Evolutionary conservation across 768 basidiomycete genomes (phyloP), one percentile per base, ranked within the genome.

Genomic region (Suillus luteus): DNA sequence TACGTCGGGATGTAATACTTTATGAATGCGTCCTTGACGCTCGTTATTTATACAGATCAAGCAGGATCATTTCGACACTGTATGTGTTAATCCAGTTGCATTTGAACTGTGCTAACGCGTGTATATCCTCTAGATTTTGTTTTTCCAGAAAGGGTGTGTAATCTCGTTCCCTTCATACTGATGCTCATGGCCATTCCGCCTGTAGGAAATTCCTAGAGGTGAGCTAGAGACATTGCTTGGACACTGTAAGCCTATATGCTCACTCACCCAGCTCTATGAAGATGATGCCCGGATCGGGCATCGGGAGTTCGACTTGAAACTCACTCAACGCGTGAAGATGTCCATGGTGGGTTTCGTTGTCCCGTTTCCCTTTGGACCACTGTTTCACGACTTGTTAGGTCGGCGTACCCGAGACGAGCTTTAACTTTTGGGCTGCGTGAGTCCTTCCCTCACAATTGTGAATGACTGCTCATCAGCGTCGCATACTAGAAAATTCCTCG

Each of bases 41-140:
- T 72, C 82, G n/a, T 63, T n/a, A 35, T 52, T n/a, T 61, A 11
- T 11, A 80, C 76, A 94, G 83, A 99, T 99, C 81, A 99, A 98
- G 74, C 94, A 96, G 76, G 90, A 95, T 71, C 95, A 99, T 72
- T 98, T 87, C 73, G 97, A 99, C 76, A 99, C 97, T 19, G 91
- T 92, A 69, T 66, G 74, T 68, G 5, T 49, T 22, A 24, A 38
- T 38, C 7, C 19, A 19, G 48, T 5, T 27, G 49, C 37, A 12
- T 31, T 31, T 19, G 40, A 31, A 58, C 10, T 41, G 27, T 40
- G 27, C 38, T 58, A 31, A 58, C 9, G 22, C 6, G 38, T 52
- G 14, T 27, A 22, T 62, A 31, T 64, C 35, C 67, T 10, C 37
- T 40, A 91, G 89, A 83, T 97, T 49, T 76, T 99, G 55, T 98